Percentiles rank a stretch among this genome's conserved stretches.
Conservation (phyloP, 768 basidiomycete species). For the Psilocybe azurescens region DNA sequence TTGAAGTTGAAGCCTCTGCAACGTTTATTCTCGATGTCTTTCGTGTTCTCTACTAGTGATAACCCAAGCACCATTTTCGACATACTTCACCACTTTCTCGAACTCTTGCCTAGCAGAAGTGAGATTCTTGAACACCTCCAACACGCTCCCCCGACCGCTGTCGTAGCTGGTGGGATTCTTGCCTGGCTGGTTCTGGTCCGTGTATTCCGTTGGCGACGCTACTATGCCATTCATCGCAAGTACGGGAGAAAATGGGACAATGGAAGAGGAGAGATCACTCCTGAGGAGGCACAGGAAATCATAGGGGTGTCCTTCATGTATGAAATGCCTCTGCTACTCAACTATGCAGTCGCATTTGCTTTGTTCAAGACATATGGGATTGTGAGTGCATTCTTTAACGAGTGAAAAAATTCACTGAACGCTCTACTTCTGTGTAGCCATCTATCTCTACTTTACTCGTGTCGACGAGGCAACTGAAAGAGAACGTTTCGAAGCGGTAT, state of each 20-base stretch:
- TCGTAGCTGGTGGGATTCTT: constrained; percentile 16
- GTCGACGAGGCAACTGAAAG: constrained; percentile 44
- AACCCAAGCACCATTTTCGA: background rate
- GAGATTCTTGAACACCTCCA: background rate
- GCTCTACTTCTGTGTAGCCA: constrained; percentile 35
- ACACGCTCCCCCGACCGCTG: constrained; percentile 1
- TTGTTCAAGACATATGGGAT: constrained; percentile 55
- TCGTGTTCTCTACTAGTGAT: background rate
- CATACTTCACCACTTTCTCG: background rate
- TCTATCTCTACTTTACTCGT: constrained; percentile 48
- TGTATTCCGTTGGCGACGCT: constrained; percentile 45
- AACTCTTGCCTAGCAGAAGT: background rate
- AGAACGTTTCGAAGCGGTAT: constrained; percentile 47
- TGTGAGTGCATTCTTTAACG: constrained; percentile 11
- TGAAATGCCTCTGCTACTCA: constrained; percentile 51
- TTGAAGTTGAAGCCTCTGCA: too few relatives aligned
- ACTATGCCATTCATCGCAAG: constrained; percentile 45
- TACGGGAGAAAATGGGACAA: constrained; percentile 37
- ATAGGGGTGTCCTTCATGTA: constrained; percentile 37
- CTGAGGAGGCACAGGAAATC: constrained; percentile 52
- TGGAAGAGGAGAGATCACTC: constrained; percentile 38
- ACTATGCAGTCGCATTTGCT: constrained; percentile 49
- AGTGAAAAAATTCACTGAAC: background rate
- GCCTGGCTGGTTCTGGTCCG: constrained; percentile 38
- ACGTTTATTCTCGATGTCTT: too few relatives aligned